A percentile compares a stretch with the other conserved stretches of the same genome.
These are phyloP conservation scores for Gastrolobium villosum DNA, from an alignment of 306 rosid species.

Conservation along the genomic window DNA sequence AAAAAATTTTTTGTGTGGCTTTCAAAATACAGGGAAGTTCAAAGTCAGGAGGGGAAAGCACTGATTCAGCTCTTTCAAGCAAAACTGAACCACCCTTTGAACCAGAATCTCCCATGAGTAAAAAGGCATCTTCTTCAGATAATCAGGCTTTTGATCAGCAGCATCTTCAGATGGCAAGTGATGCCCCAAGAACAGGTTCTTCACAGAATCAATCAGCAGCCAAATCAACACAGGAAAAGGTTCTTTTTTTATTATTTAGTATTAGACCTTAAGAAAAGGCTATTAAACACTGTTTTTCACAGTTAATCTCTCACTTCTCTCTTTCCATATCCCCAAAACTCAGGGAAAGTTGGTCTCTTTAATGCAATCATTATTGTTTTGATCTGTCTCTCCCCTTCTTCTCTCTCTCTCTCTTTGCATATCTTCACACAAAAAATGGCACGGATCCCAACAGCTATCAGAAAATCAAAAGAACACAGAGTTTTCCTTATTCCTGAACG, in stretches of 20 bases:
- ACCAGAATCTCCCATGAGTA: slow-evolving; percentile 81
- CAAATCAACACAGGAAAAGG: slow-evolving; percentile 80
- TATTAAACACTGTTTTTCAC: slow-evolving; percentile 35
- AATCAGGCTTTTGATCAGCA: slow-evolving; percentile 62
- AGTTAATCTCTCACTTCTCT: slow-evolving; percentile 56
- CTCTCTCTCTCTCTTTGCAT: slow-evolving; percentile 24
- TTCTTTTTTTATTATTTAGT: slow-evolving; percentile 25
- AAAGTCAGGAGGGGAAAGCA: slow-evolving; percentile 86
- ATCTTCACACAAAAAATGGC: slow-evolving; percentile 60
- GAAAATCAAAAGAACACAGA: slow-evolving; percentile 77
- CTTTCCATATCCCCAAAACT: slow-evolving; percentile 60
- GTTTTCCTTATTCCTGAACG: slow-evolving; percentile 80
- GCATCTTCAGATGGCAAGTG: slow-evolving; percentile 55
- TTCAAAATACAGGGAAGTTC: slow-evolving; percentile 67
- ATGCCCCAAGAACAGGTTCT: slow-evolving; percentile 57
- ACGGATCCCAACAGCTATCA: slow-evolving; percentile 87
- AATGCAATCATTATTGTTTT: slow-evolving; percentile 48
- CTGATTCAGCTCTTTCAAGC: slow-evolving; percentile 81
- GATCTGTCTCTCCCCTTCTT: slow-evolving; percentile 1
- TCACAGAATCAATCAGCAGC: slow-evolving; percentile 69
- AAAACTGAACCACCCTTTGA: slow-evolving; percentile 71
- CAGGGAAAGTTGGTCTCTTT: slow-evolving; percentile 62
- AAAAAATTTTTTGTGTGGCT: slow-evolving; percentile 36
- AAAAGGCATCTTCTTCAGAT: slow-evolving; percentile 65
- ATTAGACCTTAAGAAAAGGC: slow-evolving; percentile 64